Evolutionary conservation across 208 protist species (phyloP).

Genomic region (Leishmania lainsoni): DNA sequence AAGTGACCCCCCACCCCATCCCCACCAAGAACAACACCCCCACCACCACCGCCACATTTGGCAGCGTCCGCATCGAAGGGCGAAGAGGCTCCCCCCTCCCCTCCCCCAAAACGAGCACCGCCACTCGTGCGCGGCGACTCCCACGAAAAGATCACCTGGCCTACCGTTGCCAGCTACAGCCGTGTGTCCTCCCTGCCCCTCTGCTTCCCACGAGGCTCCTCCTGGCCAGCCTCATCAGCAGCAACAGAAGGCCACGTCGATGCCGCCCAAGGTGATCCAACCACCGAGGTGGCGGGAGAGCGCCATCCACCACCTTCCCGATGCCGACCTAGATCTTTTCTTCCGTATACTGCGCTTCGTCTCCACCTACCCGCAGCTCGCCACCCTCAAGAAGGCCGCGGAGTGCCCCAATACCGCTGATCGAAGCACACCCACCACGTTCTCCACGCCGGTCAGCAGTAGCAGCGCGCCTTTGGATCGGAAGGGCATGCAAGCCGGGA

Average conservation of each 20-base stretch:
- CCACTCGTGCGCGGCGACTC: background rate
- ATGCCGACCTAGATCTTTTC: conserved; percentile 42
- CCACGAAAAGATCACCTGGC: background rate
- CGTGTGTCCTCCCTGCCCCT: background rate
- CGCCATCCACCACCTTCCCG: background rate
- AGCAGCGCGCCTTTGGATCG: background rate
- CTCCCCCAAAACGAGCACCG: background rate
- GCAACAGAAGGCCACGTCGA: background rate
- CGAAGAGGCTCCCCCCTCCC: background rate
- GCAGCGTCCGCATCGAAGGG: background rate
- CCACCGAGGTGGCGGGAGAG: background rate
- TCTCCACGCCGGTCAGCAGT: background rate
- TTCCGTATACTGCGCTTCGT: conserved; percentile 70
- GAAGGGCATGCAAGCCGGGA: conserved; percentile 8
- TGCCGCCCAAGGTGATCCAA: background rate
- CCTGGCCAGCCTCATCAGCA: background rate
- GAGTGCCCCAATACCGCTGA: background rate
- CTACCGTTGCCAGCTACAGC: background rate
- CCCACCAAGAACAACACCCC: background rate
- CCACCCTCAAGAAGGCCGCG: background rate
- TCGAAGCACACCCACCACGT: background rate
- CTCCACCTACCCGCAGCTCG: conserved; percentile 24
- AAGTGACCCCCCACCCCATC: background rate
- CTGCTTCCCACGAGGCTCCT: background rate
- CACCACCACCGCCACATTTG: background rate